A percentile compares a stretch with the other conserved stretches of the same genome.
Evolutionary conservation across 768 basidiomycete species (phyloP).

Genomic region (Vishniacozyma victoriae): DNA sequence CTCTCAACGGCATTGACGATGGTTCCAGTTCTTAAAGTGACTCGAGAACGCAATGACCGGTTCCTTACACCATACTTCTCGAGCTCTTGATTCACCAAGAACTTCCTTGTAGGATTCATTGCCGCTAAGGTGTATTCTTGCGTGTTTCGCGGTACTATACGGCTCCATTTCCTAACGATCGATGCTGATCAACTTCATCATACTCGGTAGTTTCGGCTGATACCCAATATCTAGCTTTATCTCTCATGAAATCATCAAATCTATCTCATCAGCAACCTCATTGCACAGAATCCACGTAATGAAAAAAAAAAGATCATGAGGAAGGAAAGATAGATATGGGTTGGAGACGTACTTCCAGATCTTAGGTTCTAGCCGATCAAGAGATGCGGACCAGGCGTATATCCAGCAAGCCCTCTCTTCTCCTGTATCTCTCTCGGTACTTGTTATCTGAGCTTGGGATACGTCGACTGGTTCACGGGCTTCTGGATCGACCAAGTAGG

Average conservation of each 20-base stretch:
- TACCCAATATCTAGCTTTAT: constrained; percentile 75
- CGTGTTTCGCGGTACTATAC: no score
- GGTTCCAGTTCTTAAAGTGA: no score
- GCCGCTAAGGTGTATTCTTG: no score
- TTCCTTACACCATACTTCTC: no score
- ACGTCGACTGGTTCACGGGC: constrained; percentile 40
- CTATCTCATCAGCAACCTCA: constrained; percentile 26
- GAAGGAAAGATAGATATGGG: background rate
- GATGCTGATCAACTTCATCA: constrained; percentile 55
- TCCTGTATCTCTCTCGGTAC: no score
- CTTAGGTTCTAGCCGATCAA: constrained; percentile 53
- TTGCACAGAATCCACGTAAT: background rate
- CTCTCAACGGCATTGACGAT: no score
- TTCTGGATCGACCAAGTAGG: constrained; percentile 11
- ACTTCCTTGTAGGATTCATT: no score
- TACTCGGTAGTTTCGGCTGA: constrained; percentile 47
- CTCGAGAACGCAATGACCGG: no score
- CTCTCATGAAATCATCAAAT: constrained; percentile 69
- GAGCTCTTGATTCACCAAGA: no score
- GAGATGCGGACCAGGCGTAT: constrained; percentile 60
- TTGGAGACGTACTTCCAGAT: constrained; percentile 56
- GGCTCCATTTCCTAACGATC: no score
- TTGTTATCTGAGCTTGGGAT: constrained; percentile 49
- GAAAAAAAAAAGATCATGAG: background rate
- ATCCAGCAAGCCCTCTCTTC: constrained; percentile 49